phyloP scores from a whole-genome alignment of 257 asterid species.

The Solanum boliviense region DNA sequence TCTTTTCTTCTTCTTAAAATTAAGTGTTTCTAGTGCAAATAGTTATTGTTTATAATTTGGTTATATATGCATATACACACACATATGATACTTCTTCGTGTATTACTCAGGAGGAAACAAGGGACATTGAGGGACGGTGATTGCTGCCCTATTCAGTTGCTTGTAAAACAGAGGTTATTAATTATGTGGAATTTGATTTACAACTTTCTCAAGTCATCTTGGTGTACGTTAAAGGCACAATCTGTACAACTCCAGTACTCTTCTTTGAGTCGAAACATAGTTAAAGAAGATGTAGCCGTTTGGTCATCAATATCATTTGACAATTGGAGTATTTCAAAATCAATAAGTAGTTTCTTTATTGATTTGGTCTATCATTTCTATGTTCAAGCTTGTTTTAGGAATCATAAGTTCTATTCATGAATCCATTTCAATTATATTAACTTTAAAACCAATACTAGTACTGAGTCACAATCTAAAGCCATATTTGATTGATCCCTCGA shows the following conservation, averaged over 20 bases:
- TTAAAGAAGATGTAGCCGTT: not conserved
- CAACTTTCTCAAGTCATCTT: not conserved
- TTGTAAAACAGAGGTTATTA: not conserved
- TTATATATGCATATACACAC: not conserved
- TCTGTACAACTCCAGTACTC: not conserved
- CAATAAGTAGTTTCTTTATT: not conserved
- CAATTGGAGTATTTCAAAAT: not conserved
- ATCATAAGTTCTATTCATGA: no score
- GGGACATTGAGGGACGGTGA: conserved; percentile 16
- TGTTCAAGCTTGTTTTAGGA: not conserved
- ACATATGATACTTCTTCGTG: not conserved
- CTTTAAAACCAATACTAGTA: not conserved
- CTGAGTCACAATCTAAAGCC: not conserved
- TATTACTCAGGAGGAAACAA: conserved; percentile 17
- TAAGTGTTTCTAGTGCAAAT: not conserved
- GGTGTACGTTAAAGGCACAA: not conserved
- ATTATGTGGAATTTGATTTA: not conserved
- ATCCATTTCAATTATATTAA: not conserved
- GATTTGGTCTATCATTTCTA: not conserved
- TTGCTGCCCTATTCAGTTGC: not conserved
- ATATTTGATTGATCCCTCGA: not conserved
- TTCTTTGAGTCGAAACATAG: not conserved
- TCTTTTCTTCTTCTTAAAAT: not conserved
- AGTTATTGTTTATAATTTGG: not conserved
- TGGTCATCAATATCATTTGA: not conserved